These are phyloP conservation scores for Diaporthe citri DNA, from an alignment of 2,329 filamentous ascomycete species.

Conservation along the genomic window DNA sequence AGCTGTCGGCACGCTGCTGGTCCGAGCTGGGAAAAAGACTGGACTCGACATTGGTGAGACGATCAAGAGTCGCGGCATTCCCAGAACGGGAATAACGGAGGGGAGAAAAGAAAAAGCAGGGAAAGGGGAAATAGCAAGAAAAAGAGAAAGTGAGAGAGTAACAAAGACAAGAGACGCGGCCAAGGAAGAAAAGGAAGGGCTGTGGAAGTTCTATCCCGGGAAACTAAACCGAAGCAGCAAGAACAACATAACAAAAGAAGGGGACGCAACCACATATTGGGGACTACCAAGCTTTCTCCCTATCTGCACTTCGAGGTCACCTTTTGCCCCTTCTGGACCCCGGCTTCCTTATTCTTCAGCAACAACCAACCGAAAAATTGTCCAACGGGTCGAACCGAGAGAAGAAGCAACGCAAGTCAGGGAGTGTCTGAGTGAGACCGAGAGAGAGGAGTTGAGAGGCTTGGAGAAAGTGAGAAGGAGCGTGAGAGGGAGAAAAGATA, in stretches of 20 bases:
- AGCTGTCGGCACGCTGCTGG: constrained; percentile 38
- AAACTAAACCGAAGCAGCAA: constrained; percentile 19
- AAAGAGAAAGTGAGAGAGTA: background rate
- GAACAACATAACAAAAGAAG: constrained; percentile 7
- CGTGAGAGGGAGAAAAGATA: constrained; percentile 13
- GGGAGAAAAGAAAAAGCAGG: background rate
- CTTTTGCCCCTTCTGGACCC: constrained; percentile 19
- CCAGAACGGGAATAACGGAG: background rate
- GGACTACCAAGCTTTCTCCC: background rate
- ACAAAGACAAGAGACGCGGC: background rate
- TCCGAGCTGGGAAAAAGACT: constrained; percentile 34
- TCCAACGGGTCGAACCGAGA: background rate
- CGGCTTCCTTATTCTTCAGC: background rate
- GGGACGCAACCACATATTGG: background rate
- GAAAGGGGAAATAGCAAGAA: background rate
- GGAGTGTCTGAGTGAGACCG: background rate
- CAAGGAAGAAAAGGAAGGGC: background rate
- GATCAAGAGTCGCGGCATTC: constrained; percentile 21
- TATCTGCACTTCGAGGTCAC: constrained; percentile 11
- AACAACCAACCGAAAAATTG: background rate
- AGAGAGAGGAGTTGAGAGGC: background rate
- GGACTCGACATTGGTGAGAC: constrained; percentile 34
- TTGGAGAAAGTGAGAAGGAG: background rate
- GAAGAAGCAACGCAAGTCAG: background rate
- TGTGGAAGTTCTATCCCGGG: background rate